Conservation (phyloP, 371 early-diverging fungal species). For the Smittium mucronatum region DNA sequence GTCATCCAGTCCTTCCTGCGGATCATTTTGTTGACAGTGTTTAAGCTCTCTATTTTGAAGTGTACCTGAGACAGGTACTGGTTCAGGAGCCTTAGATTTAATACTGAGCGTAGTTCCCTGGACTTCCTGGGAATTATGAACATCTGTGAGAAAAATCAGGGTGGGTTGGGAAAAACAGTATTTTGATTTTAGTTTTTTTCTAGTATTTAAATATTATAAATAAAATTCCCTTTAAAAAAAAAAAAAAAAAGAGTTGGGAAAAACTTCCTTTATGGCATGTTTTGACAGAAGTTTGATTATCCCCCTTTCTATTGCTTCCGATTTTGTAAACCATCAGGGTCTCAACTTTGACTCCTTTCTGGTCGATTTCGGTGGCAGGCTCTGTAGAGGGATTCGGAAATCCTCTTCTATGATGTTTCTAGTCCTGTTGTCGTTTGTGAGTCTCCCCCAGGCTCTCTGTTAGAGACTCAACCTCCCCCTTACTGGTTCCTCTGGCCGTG, state of each 20-base stretch:
- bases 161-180: not conserved
- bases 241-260: not conserved
- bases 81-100: not conserved
- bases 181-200: too few species aligned
- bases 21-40: conserved; percentile 23
- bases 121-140: not conserved
- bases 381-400: not conserved
- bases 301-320: not conserved
- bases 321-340: not conserved
- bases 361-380: not conserved
- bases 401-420: not conserved
- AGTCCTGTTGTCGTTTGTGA: not conserved
- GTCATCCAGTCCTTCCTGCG: conserved; percentile 23
- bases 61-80: not conserved
- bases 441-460: not conserved
- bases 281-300: not conserved
- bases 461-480: not conserved
- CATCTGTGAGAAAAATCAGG: not conserved
- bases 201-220: too few species aligned
- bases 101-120: not conserved
- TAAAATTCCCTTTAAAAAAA: too few species aligned
- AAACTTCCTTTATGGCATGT: not conserved
- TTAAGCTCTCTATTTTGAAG: conserved; percentile 20
- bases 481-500: not conserved
- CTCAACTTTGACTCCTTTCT: not conserved